These are phyloP conservation scores for Neonothopanus nambi DNA, from an alignment of 1,284 basidiomycete species.

Conservation along the genomic window DNA sequence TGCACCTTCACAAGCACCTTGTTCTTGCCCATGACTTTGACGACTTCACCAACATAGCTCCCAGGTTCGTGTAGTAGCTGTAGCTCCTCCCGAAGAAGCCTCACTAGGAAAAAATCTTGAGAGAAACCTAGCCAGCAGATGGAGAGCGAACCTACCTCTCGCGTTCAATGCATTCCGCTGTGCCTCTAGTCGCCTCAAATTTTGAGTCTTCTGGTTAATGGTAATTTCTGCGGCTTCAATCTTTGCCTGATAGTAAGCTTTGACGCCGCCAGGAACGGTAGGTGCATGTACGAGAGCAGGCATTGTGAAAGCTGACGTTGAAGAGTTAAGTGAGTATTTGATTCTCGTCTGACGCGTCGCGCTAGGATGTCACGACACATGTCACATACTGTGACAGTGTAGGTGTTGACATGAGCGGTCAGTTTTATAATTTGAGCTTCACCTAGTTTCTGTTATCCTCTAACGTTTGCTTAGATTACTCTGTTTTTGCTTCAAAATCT, in stretches of 20 bases:
- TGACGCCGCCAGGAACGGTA: constrained; percentile 62
- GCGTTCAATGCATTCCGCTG: constrained; percentile 97
- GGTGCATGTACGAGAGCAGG: constrained; percentile 27
- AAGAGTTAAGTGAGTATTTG: too few relatives aligned
- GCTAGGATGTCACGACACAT: too few relatives aligned
- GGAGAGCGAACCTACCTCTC: constrained; percentile 58
- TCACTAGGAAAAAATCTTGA: constrained; percentile 48
- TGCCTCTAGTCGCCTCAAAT: constrained; percentile 92
- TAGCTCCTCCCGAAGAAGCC: constrained; percentile 89
- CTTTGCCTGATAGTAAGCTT: constrained; percentile 95
- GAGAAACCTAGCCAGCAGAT: not conserved
- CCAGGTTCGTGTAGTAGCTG: constrained; percentile 96
- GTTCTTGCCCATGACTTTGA: constrained; percentile 99
- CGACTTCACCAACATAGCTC: constrained; percentile 96
- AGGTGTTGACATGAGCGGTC: constrained; percentile 8
- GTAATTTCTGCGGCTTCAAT: constrained; percentile 90
- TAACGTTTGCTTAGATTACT: constrained; percentile 48
- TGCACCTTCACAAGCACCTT: constrained; percentile 99
- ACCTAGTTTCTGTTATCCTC: not conserved
- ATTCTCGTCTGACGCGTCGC: not conserved
- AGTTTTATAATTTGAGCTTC: not conserved
- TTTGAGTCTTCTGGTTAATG: constrained; percentile 97
- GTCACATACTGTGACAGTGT: not conserved
- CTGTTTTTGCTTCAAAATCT: constrained; percentile 63
- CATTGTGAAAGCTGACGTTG: not conserved